Conservation (phyloP, 2,329 filamentous ascomycete species). For the Macroventuria anomochaeta region DNA sequence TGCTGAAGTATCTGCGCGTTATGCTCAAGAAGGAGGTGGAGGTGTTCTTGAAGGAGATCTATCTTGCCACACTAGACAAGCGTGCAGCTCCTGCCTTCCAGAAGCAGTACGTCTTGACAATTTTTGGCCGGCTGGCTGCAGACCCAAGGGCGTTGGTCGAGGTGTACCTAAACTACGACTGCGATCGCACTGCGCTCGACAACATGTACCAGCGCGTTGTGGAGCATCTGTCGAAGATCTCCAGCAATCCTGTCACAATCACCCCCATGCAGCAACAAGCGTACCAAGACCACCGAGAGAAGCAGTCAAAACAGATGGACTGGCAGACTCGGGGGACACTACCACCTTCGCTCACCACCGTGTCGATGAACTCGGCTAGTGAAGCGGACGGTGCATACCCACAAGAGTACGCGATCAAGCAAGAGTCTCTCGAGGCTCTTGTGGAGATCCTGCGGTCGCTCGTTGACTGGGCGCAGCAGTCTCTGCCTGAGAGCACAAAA, state of each 20-base stretch:
- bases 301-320: constrained; percentile 67
- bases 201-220: constrained; percentile 97
- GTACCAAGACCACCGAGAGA: constrained; percentile 80
- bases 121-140: constrained; percentile 81
- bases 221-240: constrained; percentile 88
- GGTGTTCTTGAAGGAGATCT: constrained; percentile 97
- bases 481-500: constrained; percentile 57
- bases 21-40: constrained; percentile 99
- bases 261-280: constrained; percentile 80
- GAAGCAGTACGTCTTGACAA: constrained; percentile 87
- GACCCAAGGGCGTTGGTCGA: constrained; percentile 92
- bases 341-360: constrained; percentile 83
- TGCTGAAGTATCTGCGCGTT: constrained; percentile 90
- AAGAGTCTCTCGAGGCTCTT: constrained; percentile 84
- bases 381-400: constrained; percentile 76
- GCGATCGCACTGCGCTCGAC: constrained; percentile 87
- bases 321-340: constrained; percentile 88
- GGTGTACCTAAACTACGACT: constrained; percentile 97
- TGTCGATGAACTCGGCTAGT: constrained; percentile 66
- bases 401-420: constrained; percentile 89
- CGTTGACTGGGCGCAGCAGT: constrained; percentile 88
- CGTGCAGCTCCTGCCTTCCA: constrained; percentile 85
- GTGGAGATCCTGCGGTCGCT: constrained; percentile 89
- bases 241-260: constrained; percentile 77
- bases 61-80: constrained; percentile 88